Percentiles rank a stretch among this genome's conserved stretches.
These are phyloP conservation scores for Termitomyces sp. DNA, from an alignment of 768 basidiomycete species.

Conservation along the genomic window DNA sequence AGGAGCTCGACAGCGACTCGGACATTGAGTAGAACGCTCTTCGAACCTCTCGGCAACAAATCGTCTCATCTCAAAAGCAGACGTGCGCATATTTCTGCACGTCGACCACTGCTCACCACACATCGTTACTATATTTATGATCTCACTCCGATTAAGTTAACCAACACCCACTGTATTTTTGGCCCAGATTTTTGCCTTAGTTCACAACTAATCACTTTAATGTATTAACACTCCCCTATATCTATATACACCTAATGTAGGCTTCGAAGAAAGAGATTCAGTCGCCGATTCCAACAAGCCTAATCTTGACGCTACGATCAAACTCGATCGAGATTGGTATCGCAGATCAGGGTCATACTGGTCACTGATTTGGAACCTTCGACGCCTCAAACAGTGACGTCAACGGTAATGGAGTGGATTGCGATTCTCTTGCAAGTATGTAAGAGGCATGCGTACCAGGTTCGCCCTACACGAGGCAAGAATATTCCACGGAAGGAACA, in stretches of 20 bases:
- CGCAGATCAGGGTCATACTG: conserved; percentile 20
- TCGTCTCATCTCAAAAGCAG: background rate
- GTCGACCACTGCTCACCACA: background rate
- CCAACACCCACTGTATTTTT: conserved; percentile 11
- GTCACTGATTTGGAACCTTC: conserved; percentile 8
- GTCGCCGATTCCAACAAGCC: conserved; percentile 6
- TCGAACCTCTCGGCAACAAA: background rate
- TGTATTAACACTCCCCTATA: conserved; percentile 7
- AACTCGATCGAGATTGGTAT: conserved; percentile 15
- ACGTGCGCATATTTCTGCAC: background rate
- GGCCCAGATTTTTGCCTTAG: background rate
- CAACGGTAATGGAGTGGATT: conserved; percentile 7
- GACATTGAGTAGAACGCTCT: conserved; percentile 31
- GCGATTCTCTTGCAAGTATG: background rate
- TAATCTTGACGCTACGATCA: conserved; percentile 16
- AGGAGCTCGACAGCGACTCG: conserved; percentile 33
- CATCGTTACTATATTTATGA: background rate
- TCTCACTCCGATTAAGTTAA: background rate
- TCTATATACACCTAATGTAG: background rate
- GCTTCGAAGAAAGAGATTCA: conserved; percentile 9
- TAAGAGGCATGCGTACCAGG: background rate
- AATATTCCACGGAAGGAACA: background rate
- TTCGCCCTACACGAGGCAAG: conserved; percentile 5
- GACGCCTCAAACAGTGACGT: conserved; percentile 12
- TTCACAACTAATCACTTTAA: background rate